These are phyloP conservation scores for Pichia nakasei DNA, from an alignment of 805 yeast genomes.

Conservation along the genomic window DNA sequence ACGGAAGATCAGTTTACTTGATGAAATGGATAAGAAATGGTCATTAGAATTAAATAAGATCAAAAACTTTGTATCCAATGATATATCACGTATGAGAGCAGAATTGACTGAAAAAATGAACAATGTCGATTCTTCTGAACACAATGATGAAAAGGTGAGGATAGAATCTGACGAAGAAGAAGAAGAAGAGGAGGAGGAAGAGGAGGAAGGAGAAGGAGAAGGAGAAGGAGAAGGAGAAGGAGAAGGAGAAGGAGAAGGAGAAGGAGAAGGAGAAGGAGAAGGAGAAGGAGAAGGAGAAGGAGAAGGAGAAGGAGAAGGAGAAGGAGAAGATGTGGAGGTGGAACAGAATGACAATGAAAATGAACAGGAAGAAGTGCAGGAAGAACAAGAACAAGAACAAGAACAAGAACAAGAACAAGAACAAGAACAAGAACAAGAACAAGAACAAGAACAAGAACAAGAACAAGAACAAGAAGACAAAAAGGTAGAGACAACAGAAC, in stretches of 20 bases:
- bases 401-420: not conserved
- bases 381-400: not conserved
- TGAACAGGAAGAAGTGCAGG: constrained; percentile 3
- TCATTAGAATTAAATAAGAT: constrained; percentile 16
- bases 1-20: constrained; percentile 15
- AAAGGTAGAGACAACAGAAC: not conserved
- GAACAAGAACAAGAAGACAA: not conserved
- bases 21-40: constrained; percentile 23
- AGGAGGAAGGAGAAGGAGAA: too few species aligned
- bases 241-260: too few species aligned
- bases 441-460: not conserved
- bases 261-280: constrained; percentile 6
- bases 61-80: constrained; percentile 17
- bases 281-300: constrained; percentile 1
- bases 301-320: constrained; percentile 5
- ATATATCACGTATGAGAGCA: constrained; percentile 12
- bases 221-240: too few species aligned
- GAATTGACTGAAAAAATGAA: constrained; percentile 4
- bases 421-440: not conserved
- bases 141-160: too few species aligned
- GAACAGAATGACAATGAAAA: constrained; percentile 8
- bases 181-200: constrained; percentile 3
- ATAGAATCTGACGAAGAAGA: constrained; percentile 5
- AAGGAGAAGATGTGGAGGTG: constrained; percentile 6
- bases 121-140: not conserved